These are phyloP conservation scores for Brassica juncea DNA, from an alignment of 345 rosid species.

Conservation along the genomic window DNA sequence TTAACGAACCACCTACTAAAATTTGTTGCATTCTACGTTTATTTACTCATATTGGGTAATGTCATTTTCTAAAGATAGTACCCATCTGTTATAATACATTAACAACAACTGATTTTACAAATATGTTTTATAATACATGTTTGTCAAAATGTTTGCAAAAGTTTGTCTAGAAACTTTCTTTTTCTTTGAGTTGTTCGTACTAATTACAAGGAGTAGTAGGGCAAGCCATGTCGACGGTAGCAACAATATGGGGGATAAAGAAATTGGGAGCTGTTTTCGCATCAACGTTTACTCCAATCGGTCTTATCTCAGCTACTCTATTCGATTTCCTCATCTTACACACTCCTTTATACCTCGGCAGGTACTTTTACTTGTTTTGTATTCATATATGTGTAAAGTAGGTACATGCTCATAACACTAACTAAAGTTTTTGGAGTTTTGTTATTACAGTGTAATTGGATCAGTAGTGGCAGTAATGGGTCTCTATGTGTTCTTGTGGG, in stretches of 20 bases:
- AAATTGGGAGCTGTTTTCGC: slow-evolving; percentile 73
- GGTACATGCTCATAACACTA: neutral
- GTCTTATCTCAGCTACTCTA: slow-evolving; percentile 57
- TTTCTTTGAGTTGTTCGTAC: neutral
- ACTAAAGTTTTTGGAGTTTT: neutral
- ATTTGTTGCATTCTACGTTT: too few relatives aligned
- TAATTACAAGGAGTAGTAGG: slow-evolving; percentile 55
- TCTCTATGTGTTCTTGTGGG: slow-evolving; percentile 76
- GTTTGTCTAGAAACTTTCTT: neutral
- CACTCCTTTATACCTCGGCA: slow-evolving; percentile 63
- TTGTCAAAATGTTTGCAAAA: too few relatives aligned
- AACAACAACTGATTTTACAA: neutral
- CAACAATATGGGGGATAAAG: slow-evolving; percentile 73
- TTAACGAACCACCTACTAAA: neutral
- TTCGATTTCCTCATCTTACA: slow-evolving; percentile 65
- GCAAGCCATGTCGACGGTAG: slow-evolving; percentile 73
- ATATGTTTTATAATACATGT: neutral
- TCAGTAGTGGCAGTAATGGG: slow-evolving; percentile 60
- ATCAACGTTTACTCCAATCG: slow-evolving; percentile 62
- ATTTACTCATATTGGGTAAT: neutral
- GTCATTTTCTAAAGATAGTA: neutral
- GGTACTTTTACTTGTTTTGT: slow-evolving; percentile 39
- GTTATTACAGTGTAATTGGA: slow-evolving; percentile 56
- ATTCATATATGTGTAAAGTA: neutral
- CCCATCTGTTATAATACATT: neutral